These are phyloP conservation scores for Phytophthora uliginosa DNA, from an alignment of 352 stramenopile genomes.

Conservation along the genomic window DNA sequence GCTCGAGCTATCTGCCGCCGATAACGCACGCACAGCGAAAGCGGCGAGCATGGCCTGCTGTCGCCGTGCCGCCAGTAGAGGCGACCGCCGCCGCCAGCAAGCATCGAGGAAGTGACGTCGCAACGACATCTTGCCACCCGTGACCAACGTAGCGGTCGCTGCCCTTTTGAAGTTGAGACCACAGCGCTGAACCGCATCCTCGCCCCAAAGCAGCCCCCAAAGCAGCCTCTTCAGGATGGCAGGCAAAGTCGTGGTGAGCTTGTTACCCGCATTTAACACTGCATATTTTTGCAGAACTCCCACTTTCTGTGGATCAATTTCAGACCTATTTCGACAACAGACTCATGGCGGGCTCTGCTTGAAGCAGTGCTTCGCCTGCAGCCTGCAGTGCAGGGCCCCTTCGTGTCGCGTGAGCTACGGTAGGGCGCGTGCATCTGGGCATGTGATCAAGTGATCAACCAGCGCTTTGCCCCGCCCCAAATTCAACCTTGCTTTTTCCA, in stretches of 20 bases:
- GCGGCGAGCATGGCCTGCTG: not conserved
- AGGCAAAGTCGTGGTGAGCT: not conserved
- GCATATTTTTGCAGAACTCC: slow-evolving; percentile 29
- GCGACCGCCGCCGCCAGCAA: slow-evolving; percentile 21
- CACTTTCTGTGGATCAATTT: not conserved
- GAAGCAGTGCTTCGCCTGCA: not conserved
- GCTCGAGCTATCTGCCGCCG: not conserved
- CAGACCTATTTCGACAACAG: not conserved
- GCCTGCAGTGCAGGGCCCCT: not conserved
- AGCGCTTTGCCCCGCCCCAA: not conserved
- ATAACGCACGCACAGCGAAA: slow-evolving; percentile 12
- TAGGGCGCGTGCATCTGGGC: slow-evolving; percentile 2
- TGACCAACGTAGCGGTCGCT: slow-evolving; percentile 23
- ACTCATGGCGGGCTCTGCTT: not conserved
- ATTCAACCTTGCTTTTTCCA: slow-evolving; percentile 14
- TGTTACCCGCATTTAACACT: slow-evolving; percentile 25
- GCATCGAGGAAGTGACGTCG: slow-evolving; percentile 17
- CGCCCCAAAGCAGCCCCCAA: not conserved
- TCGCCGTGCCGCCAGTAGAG: slow-evolving; percentile 5
- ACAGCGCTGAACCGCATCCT: not conserved
- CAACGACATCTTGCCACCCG: slow-evolving; percentile 23
- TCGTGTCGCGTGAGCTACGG: slow-evolving; percentile 9
- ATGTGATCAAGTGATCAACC: slow-evolving; percentile 2
- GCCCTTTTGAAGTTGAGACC: not conserved
- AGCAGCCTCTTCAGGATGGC: not conserved